These are phyloP conservation scores for Zymoseptoria crescenta DNA, from an alignment of 2,329 filamentous ascomycete genomes.

Conservation along the genomic window DNA sequence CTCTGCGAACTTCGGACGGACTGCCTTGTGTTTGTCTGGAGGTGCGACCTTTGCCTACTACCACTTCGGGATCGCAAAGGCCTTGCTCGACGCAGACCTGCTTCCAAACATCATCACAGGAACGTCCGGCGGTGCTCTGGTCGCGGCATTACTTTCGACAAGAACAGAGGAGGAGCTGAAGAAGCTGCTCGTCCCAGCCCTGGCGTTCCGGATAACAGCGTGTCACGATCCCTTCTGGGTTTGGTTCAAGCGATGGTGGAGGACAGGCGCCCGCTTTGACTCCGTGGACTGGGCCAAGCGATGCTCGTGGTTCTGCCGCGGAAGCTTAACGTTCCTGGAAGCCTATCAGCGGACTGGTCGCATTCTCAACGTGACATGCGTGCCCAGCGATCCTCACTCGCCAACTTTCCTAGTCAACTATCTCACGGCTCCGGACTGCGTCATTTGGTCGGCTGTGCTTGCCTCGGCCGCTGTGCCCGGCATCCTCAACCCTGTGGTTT, in stretches of 20 bases:
- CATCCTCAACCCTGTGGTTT: slow-evolving; percentile 88
- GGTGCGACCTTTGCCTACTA: slow-evolving; percentile 95
- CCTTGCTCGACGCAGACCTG: slow-evolving; percentile 74
- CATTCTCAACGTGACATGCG: slow-evolving; percentile 91
- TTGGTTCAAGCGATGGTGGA: slow-evolving; percentile 82
- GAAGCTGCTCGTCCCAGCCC: slow-evolving; percentile 71
- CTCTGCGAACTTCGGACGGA: slow-evolving; percentile 83
- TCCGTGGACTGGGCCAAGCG: slow-evolving; percentile 81
- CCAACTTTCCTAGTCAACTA: slow-evolving; percentile 92
- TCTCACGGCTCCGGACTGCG: slow-evolving; percentile 88
- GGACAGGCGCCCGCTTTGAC: slow-evolving; percentile 88
- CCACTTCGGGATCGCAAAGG: slow-evolving; percentile 87
- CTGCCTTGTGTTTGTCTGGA: slow-evolving; percentile 85
- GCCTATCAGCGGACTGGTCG: slow-evolving; percentile 90
- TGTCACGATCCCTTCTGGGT: slow-evolving; percentile 69
- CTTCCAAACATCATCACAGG: slow-evolving; percentile 93
- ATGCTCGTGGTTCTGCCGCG: slow-evolving; percentile 82
- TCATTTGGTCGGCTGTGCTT: slow-evolving; percentile 94
- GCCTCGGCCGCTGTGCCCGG: slow-evolving; percentile 93
- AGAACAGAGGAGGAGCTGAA: slow-evolving; percentile 88
- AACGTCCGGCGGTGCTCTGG: slow-evolving; percentile 85
- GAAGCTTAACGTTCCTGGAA: slow-evolving; percentile 89
- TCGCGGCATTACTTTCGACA: slow-evolving; percentile 80
- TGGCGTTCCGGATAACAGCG: slow-evolving; percentile 77
- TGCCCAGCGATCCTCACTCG: slow-evolving; percentile 90